These are phyloP conservation scores for Suillus spraguei DNA, from an alignment of 768 basidiomycete genomes.

Conservation along the genomic window DNA sequence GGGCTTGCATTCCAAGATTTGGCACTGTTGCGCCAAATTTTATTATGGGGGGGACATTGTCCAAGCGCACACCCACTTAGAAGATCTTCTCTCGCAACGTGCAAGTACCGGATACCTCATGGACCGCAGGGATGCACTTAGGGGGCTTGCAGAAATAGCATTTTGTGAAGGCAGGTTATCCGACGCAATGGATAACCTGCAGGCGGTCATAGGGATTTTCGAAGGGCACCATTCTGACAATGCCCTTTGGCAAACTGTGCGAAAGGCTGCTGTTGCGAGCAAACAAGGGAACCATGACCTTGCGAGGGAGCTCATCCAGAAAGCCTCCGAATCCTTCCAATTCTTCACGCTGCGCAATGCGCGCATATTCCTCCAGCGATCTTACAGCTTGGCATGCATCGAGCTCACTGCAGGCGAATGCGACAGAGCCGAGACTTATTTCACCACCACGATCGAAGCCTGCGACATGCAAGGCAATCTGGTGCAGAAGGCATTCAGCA, in stretches of 20 bases:
- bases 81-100: neutral
- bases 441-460: neutral
- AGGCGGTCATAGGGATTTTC: neutral
- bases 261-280: neutral
- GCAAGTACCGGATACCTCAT: rapidly evolving
- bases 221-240: neutral
- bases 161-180: neutral
- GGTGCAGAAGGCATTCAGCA: rapidly evolving
- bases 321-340: no score
- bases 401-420: no score
- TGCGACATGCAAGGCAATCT: neutral
- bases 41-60: neutral
- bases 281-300: neutral
- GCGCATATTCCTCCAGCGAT: no score
- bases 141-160: neutral
- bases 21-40: neutral
- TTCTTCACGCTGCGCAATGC: no score
- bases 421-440: neutral
- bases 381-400: no score
- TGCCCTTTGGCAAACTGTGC: neutral
- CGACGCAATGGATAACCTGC: neutral
- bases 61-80: neutral
- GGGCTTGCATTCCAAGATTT: neutral
- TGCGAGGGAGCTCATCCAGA: neutral
- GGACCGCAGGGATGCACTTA: neutral